Evolutionary conservation across 768 basidiomycete species (phyloP).

Genomic region (Sporobolomyces pararoseus): DNA sequence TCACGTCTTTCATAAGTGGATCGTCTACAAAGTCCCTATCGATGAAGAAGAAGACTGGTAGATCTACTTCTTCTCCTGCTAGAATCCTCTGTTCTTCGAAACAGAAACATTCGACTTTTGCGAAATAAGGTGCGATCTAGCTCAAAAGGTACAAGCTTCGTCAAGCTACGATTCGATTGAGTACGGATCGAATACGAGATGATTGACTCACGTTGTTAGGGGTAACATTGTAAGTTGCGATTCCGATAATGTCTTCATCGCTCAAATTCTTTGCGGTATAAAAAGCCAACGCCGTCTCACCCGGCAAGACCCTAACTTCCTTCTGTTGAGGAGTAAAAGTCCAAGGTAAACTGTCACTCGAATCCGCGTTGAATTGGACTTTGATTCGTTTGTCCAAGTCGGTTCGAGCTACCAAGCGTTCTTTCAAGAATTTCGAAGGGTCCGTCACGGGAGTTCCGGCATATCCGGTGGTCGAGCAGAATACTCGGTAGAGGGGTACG

Average conservation of each 20-base stretch:
- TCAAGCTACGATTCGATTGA: background rate
- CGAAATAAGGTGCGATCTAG: conserved; percentile 95
- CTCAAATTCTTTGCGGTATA: conserved; percentile 87
- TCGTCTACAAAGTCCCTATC: conserved; percentile 96
- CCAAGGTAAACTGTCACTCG: conserved; percentile 86
- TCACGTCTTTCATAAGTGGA: conserved; percentile 75
- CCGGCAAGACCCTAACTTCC: conserved; percentile 82
- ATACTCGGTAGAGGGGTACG: conserved; percentile 94
- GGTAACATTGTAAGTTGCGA: conserved; percentile 98
- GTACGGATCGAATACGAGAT: background rate
- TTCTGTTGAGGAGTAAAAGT: conserved; percentile 85
- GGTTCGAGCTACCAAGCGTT: conserved; percentile 69
- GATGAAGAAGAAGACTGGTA: conserved; percentile 97
- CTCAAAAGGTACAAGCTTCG: background rate
- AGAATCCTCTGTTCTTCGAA: conserved; percentile 96
- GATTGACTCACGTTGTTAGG: conserved; percentile 73
- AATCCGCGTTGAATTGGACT: conserved; percentile 93
- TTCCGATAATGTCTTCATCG: conserved; percentile 85
- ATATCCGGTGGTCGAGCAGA: conserved; percentile 96
- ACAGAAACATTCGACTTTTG: conserved; percentile 99
- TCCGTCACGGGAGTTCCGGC: conserved; percentile 89
- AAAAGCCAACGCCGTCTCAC: conserved; percentile 93
- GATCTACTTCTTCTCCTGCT: conserved; percentile 93
- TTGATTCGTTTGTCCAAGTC: conserved; percentile 61
- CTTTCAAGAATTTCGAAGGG: conserved; percentile 60